phyloP scores from a whole-genome alignment of 768 basidiomycete genomes.

The Auriscalpium vulgare region DNA sequence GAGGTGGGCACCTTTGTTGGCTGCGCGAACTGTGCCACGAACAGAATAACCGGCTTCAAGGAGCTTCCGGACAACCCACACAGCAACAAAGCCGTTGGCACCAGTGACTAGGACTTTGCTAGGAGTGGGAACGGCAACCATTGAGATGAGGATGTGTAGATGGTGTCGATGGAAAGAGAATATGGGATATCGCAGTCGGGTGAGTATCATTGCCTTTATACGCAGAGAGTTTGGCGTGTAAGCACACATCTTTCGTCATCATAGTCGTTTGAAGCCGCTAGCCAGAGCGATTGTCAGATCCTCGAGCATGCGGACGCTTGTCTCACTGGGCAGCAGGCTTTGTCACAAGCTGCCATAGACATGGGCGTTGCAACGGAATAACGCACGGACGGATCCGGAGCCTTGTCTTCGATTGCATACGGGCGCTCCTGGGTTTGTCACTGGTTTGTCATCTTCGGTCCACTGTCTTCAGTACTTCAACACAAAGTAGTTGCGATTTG shows the following conservation, averaged over 20 bases:
- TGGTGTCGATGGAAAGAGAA: conserved; percentile 4
- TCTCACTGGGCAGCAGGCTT: conserved; percentile 21
- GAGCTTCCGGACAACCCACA: conserved; percentile 24
- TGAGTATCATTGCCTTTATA: neutral
- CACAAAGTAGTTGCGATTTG: too few species aligned
- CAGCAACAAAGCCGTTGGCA: conserved; percentile 14
- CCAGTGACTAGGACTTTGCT: conserved; percentile 5
- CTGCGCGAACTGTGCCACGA: conserved; percentile 37
- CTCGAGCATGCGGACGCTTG: conserved; percentile 9
- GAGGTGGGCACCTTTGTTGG: conserved; percentile 36
- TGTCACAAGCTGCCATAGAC: too few species aligned
- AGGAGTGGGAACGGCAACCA: neutral
- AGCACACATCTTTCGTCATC: neutral
- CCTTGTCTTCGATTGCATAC: too few species aligned
- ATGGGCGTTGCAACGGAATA: too few species aligned
- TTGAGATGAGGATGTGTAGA: neutral
- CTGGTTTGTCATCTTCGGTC: too few species aligned
- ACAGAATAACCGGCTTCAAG: conserved; percentile 31
- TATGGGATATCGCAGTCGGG: too few species aligned
- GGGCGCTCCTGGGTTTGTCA: too few species aligned
- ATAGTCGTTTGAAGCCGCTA: neutral
- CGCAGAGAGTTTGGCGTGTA: neutral
- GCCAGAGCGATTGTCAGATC: neutral
- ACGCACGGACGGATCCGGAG: too few species aligned
- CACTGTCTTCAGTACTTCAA: too few species aligned